Conservation (phyloP, 768 basidiomycete genomes). For the Tricholoma hemisulphureum region DNA sequence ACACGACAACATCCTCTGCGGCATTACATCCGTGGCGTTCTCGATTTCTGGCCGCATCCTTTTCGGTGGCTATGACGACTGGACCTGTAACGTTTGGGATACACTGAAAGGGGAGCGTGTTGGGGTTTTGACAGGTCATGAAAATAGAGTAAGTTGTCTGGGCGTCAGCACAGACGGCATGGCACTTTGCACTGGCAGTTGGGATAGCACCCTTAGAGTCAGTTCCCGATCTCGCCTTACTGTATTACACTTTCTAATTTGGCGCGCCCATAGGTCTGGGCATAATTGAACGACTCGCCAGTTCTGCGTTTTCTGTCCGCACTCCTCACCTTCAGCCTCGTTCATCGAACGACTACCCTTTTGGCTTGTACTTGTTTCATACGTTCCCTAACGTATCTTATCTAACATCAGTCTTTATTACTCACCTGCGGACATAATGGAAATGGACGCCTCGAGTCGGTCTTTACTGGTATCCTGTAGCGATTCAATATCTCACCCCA, state of each 20-base stretch:
- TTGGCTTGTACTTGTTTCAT: constrained; percentile 17
- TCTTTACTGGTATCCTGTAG: constrained; percentile 54
- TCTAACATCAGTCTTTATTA: constrained; percentile 51
- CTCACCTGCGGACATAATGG: constrained; percentile 48
- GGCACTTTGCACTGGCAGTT: constrained; percentile 97
- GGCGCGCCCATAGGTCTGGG: constrained; percentile 68
- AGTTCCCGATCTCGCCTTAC: constrained; percentile 20
- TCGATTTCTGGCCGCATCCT: constrained; percentile 96
- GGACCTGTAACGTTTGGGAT: constrained; percentile 99
- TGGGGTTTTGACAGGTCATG: constrained; percentile 95
- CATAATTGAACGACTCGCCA: constrained; percentile 44
- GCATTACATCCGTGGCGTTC: constrained; percentile 98
- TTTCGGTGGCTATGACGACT: constrained; percentile 99
- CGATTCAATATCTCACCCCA: constrained; percentile 29
- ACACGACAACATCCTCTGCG: constrained; percentile 98
- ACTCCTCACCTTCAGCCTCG: constrained; percentile 13
- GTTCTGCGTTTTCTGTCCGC: constrained; percentile 16
- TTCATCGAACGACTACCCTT: constrained; percentile 16
- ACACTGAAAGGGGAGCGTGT: constrained; percentile 98
- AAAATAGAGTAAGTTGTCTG: constrained; percentile 96
- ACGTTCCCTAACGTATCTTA: constrained; percentile 32
- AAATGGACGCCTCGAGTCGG: constrained; percentile 56
- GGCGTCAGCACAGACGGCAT: constrained; percentile 96
- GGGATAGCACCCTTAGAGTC: constrained; percentile 97
- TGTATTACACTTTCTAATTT: constrained; percentile 9